Base-by-base conservation (phyloP, 139 green algal genomes). In the Chlorella ohadii region DNA sequence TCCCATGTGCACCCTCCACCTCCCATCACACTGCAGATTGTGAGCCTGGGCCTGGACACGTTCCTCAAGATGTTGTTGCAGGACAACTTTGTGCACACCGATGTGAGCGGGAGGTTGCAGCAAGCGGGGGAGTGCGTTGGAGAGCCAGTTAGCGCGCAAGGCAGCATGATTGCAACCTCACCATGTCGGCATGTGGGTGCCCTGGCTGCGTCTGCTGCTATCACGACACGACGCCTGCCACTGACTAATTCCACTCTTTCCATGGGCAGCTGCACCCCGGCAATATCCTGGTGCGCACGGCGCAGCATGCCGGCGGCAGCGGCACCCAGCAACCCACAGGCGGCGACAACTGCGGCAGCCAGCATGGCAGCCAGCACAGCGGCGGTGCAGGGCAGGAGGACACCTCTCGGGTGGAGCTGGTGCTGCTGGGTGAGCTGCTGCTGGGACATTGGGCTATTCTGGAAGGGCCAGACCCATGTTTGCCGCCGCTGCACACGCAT, bases 11-110 rank as follows among this genome's bases (percentile, higher is more conserved):
- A n/a, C n/a, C n/a, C n/a, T n/a, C n/a, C n/a, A n/a, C n/a, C n/a
- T n/a, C n/a, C n/a, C n/a, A n/a, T n/a, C n/a, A n/a, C n/a, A n/a
- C n/a, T n/a, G n/a, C 78, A 89, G 44, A 91, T 98, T 28, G 94
- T 98, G 87, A 89, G 86, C 11, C 81, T 96, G 59, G 94, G 94
- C 0, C 89, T 96, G 77, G 94, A 96, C 84, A 91, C 86, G 0
- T 99, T 96, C 89, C 86, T 99, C n/a, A 92, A 97, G 83, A 97
- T 97, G 94, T 85, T 98, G 81, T 90, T 98, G 67, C 34, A 88
- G 63, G 92, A 97, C 90, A 97, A 97, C 87, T 97, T 96, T 87
- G 90, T 98, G 59, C 95, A 98, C 89, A 96, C 94, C 0, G 96
- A 98, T 87, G 81, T 65, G 76, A 22, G 33, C n/a, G 16, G 47